Evolutionary conservation across 345 rosid species (phyloP), one percentile per base, ranked within the genome.

Genomic region (Eucalyptus regnans): DNA sequence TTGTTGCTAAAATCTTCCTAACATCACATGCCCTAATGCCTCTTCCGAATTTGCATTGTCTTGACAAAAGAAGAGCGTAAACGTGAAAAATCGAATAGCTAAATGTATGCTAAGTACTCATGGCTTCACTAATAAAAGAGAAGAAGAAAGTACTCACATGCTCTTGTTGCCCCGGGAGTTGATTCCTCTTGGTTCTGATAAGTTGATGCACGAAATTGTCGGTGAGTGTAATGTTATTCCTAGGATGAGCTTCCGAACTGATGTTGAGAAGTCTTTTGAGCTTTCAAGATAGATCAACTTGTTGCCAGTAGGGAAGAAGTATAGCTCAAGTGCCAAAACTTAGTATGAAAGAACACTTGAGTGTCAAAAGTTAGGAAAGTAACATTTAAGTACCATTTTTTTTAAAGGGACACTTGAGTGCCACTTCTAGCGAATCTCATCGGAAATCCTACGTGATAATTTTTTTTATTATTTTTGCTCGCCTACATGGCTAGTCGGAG

Each of bases 241-340:
- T 93, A 7, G 94, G 93, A 31, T 89, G 88, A 50, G 93, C 96
- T 90, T 97, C 94, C 4, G 88, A 90, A 16, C 97, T 94, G 6
- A 96, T 52, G 88, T 91, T 96, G 46, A 94, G 90, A 89, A 80
- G 87, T 92, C 95, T 89, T 89, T 96, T 94, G 25, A 96, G 86
- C 91, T 94, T 94, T 98, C 99, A 97, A 16, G 94, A 91, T 9
- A 95, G 97, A 91, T 96, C 96, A 1, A 93, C 91, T 60, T 50
- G 94, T 66, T 97, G 91, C 89, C 93, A 87, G 87, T 29, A 48
- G 33, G 23, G 56, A 52, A 52, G 56, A 52, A 52, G 23, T 52
- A 7, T 18, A 52, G 9, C 23, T 8, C 4, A 52, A 51, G 9
- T 17, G 9, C 1, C 9, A 51, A 51, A 51, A 51, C 22, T 51